Evolutionary conservation across 495 filamentous ascomycete genomes (phyloP), one percentile per base, ranked within the genome.

Genomic region (Hapsidospora chrysogenum): DNA sequence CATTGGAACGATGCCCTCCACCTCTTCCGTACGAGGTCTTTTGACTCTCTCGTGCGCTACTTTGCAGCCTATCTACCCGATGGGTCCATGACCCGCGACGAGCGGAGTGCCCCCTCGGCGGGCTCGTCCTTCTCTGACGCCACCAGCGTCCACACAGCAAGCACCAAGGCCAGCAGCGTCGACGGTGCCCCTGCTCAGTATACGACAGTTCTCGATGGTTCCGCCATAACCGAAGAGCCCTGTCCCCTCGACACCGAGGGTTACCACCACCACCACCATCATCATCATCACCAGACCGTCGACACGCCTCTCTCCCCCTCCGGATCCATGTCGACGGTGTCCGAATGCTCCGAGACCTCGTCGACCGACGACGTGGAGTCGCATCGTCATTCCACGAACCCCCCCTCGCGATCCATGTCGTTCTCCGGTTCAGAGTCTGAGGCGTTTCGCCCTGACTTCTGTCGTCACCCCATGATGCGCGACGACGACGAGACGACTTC

Each of bases 21-120:
- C 37, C 61, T 66, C 39, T 66, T 66, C 41, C 58, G 63, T 9
- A 63, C 63, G n/a, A 61, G 46, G 44, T 63, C 58, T 11, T 51
- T 64, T 11, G 63, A 66, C 39, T 64, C 63, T n/a, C 58, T 66
- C 37, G 63, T 66, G 30, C 52, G 60, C 32, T 64, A 60, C 42
- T 66, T 60, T 46, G 43, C 61, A 6, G 64, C 58, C 1, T 66
- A 65, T 38, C 61, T 66, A 7, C 63, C 63, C n/a, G 41, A 55
- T 6, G 50, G 56, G 34, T 51, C 60, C 38, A 44, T 50, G 15
- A 61, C 56, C 53, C 47, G 57, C 41, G 40, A 44, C 16, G 36
- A 41, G 10, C 23, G 11, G 11, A 45, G 42, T 1, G 31, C 48
- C 18, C 41, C 48, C n/a, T 33, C 37, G n/a, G 35, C 28, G 20